Evolutionary conservation across 2,329 filamentous ascomycete genomes (phyloP).

Genomic region (Hypoxylon sp.): DNA sequence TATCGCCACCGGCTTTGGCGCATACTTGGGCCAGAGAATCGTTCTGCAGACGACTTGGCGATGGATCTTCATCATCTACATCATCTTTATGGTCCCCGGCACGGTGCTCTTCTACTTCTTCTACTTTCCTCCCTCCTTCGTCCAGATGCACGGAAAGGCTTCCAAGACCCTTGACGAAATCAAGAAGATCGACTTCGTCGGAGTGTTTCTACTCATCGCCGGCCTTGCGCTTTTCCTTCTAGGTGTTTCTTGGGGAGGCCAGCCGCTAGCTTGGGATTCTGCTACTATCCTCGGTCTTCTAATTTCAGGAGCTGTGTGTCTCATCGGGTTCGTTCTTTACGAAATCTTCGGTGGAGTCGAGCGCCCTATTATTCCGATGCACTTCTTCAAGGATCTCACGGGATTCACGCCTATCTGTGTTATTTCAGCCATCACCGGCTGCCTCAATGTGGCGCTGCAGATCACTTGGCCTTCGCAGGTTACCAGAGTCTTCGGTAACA

Average conservation of each 20-base stretch:
- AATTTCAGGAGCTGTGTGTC: constrained; percentile 36
- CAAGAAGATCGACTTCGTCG: constrained; percentile 40
- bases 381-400: constrained; percentile 47
- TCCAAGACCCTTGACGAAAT: constrained; percentile 21
- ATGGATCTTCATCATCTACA: constrained; percentile 40
- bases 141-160: constrained; percentile 34
- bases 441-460: constrained; percentile 42
- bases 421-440: constrained; percentile 41
- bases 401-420: constrained; percentile 44
- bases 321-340: constrained; percentile 42
- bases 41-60: constrained; percentile 30
- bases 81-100: constrained; percentile 34
- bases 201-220: constrained; percentile 40
- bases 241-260: constrained; percentile 43
- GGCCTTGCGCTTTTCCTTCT: constrained; percentile 43
- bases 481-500: constrained; percentile 31
- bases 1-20: constrained; percentile 36
- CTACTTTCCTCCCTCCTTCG: constrained; percentile 36
- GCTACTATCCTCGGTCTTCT: constrained; percentile 41
- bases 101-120: constrained; percentile 32
- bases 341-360: constrained; percentile 26
- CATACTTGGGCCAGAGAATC: constrained; percentile 32
- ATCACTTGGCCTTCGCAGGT: constrained; percentile 47
- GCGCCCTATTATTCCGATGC: constrained; percentile 43
- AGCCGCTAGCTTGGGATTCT: constrained; percentile 32